A percentile compares a stretch with the other conserved stretches of the same genome.
phyloP scores from a whole-genome alignment of 1,284 basidiomycete species.

The Cryptococcus depauperatus region DNA sequence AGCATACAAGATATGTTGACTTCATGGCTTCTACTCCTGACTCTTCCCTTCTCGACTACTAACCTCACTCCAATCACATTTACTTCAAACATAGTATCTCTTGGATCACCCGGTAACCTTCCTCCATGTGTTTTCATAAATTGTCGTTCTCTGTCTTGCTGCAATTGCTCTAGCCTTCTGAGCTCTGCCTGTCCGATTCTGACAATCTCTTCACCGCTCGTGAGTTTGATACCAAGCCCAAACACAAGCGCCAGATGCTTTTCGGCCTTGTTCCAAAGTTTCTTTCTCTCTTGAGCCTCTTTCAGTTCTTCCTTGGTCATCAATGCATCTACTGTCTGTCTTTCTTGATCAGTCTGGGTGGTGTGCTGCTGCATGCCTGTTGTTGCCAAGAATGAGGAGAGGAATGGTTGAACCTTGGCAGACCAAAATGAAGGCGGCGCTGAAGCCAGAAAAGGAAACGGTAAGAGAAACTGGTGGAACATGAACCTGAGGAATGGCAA shows the following conservation, averaged over 20 bases:
- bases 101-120: background rate
- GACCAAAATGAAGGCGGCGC: slow-evolving; percentile 84
- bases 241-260: slow-evolving; percentile 74
- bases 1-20: slow-evolving; percentile 45
- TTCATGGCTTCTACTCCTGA: slow-evolving; percentile 76
- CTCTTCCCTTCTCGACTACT: slow-evolving; percentile 68
- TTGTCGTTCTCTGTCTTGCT: slow-evolving; percentile 49
- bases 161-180: slow-evolving; percentile 61
- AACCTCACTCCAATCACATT: slow-evolving; percentile 80
- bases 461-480: slow-evolving; percentile 81
- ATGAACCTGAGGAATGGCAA: slow-evolving; percentile 80
- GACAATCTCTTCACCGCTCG: slow-evolving; percentile 76
- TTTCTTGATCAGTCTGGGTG: slow-evolving; percentile 37
- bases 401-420: slow-evolving; percentile 85
- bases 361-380: slow-evolving; percentile 44
- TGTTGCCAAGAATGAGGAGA: slow-evolving; percentile 65
- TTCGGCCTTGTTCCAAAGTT: slow-evolving; percentile 63
- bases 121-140: slow-evolving; percentile 46
- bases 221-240: slow-evolving; percentile 69
- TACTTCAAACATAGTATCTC: slow-evolving; percentile 57
- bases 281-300: slow-evolving; percentile 53
- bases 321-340: slow-evolving; percentile 28
- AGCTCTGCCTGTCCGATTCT: slow-evolving; percentile 73
- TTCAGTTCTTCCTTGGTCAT: slow-evolving; percentile 50
- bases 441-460: slow-evolving; percentile 82